Evolutionary conservation across 208 protist genomes (phyloP).

Genomic region (Crithidia fasciculata): DNA sequence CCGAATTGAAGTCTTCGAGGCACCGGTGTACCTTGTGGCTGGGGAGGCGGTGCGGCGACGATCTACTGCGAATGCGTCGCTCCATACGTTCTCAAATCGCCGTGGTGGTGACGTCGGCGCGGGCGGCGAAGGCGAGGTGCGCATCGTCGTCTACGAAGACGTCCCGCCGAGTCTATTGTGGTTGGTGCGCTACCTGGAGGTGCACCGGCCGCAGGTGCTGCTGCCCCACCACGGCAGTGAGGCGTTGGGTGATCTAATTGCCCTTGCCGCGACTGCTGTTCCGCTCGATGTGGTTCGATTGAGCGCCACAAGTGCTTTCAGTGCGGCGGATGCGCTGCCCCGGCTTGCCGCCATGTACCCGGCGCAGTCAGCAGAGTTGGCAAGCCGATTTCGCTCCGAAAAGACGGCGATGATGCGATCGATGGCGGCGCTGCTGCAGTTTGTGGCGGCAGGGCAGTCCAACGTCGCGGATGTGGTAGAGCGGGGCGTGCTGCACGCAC

Average conservation of each 20-base stretch:
- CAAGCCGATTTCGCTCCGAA: conserved; percentile 50
- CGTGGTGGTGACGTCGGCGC: not conserved
- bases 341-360: conserved; percentile 63
- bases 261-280: conserved; percentile 19
- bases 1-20: conserved; percentile 63
- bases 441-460: conserved; percentile 39
- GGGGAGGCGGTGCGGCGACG: conserved; percentile 23
- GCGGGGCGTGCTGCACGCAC: conserved; percentile 45
- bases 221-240: conserved; percentile 44
- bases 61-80: not conserved
- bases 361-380: conserved; percentile 42
- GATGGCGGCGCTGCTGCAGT: conserved; percentile 73
- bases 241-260: conserved; percentile 41
- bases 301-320: conserved; percentile 43
- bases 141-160: conserved; percentile 37
- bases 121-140: conserved; percentile 13
- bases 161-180: conserved; percentile 56
- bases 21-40: conserved; percentile 34
- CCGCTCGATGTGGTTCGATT: conserved; percentile 41
- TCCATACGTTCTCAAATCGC: not conserved
- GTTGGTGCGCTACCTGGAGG: conserved; percentile 52
- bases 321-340: conserved; percentile 39
- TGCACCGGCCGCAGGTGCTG: conserved; percentile 45
- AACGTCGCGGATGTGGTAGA: conserved; percentile 81
- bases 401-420: conserved; percentile 74